phyloP scores from a whole-genome alignment of 176 grass and related monocot genomes.

The Puya raimondii region DNA sequence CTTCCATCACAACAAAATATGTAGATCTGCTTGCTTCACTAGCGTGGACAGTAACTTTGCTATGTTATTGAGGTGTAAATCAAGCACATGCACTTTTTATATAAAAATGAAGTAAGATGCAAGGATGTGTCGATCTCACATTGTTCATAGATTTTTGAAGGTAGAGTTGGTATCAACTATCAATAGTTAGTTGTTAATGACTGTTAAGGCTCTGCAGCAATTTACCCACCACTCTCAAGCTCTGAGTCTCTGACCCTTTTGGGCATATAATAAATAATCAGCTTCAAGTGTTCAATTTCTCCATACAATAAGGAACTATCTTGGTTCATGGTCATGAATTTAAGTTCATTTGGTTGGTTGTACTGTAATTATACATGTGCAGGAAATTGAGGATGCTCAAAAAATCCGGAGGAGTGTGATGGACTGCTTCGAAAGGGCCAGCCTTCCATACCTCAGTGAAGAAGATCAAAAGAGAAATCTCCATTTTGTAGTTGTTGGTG shows the following conservation, averaged over 20 bases:
- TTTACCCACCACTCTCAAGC: too few species aligned
- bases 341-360: background rate
- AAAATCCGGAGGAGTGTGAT: conserved; percentile 68
- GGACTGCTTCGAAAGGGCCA: conserved; percentile 80
- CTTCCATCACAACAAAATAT: conserved; percentile 2
- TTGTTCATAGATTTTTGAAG: background rate
- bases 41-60: background rate
- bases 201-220: too few species aligned
- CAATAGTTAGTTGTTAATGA: too few species aligned
- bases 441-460: conserved; percentile 55
- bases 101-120: too few species aligned
- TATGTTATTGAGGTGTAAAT: background rate
- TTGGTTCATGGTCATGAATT: background rate
- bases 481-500: conserved; percentile 93
- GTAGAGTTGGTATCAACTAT: background rate
- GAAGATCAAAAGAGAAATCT: conserved; percentile 65
- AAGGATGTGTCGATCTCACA: too few species aligned
- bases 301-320: too few species aligned
- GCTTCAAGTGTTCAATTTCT: too few species aligned
- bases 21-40: background rate
- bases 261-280: too few species aligned
- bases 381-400: conserved; percentile 98
- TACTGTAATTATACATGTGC: background rate
- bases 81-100: too few species aligned
- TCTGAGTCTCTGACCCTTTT: too few species aligned